These are phyloP conservation scores for Fusarium nematophilum DNA, from an alignment of 2,329 filamentous ascomycete genomes.

Conservation along the genomic window DNA sequence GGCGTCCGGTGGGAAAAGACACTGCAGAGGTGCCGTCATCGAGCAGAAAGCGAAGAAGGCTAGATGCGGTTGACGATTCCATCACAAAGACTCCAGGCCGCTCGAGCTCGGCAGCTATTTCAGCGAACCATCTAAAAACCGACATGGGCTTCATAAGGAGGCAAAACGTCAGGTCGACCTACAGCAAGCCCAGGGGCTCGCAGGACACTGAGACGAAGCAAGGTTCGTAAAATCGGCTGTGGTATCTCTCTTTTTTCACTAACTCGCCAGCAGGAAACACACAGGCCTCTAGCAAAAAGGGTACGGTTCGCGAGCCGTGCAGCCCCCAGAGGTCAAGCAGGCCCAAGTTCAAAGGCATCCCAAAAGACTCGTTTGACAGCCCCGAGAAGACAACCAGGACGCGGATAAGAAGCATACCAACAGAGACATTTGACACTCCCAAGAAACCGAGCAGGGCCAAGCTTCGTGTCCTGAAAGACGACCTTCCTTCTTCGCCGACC, in stretches of 20 bases:
- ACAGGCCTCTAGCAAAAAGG: neutral
- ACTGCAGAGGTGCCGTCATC: conserved; percentile 7
- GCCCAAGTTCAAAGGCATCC: conserved; percentile 16
- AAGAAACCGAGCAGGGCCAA: conserved; percentile 13
- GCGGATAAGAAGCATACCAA: conserved; percentile 12
- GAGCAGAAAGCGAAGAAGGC: conserved; percentile 32
- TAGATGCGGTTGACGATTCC: neutral
- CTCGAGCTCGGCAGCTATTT: conserved; percentile 16
- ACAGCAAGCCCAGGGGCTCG: conserved; percentile 36
- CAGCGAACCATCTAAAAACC: conserved; percentile 38
- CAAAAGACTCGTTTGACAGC: conserved; percentile 26
- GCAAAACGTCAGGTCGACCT: conserved; percentile 38
- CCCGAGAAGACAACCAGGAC: conserved; percentile 17
- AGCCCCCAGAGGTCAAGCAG: conserved; percentile 18
- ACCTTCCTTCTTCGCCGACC: conserved; percentile 23
- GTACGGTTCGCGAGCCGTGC: neutral
- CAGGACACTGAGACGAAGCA: conserved; percentile 38
- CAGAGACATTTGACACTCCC: conserved; percentile 25
- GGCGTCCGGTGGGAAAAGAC: neutral
- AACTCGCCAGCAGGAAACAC: conserved; percentile 12
- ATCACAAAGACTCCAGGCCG: neutral
- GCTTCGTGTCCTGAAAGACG: conserved; percentile 8
- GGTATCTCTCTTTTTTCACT: neutral
- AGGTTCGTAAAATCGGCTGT: conserved; percentile 17
- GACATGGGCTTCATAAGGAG: conserved; percentile 40